Conservation (phyloP, 2,329 filamentous ascomycete genomes). For the Penicillium sp. region DNA sequence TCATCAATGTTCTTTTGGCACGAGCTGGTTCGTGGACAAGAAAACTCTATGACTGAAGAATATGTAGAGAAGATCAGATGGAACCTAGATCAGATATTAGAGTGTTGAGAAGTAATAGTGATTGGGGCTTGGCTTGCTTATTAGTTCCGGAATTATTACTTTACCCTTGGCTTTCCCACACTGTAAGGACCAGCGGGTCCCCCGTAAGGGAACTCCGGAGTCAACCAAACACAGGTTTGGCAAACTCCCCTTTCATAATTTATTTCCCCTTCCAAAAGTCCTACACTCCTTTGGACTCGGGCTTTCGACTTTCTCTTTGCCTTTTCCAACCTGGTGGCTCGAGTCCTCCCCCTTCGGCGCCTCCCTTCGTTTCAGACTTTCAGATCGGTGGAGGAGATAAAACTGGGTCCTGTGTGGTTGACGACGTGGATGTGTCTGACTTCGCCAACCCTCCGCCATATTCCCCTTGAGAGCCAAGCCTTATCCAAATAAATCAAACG, state of each 20-base stretch:
- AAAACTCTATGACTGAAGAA: not conserved
- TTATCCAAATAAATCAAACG: not conserved
- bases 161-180: not conserved
- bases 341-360: not conserved
- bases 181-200: slow-evolving; percentile 14
- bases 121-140: not conserved
- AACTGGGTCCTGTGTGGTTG: slow-evolving; percentile 10
- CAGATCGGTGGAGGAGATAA: slow-evolving; percentile 12
- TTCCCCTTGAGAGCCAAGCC: not conserved
- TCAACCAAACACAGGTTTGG: slow-evolving; percentile 2
- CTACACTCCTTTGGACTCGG: slow-evolving; percentile 32
- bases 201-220: slow-evolving; percentile 20
- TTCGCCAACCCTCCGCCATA: not conserved
- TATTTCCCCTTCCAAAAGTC: slow-evolving; percentile 16
- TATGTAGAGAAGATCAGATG: not conserved
- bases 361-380: slow-evolving; percentile 18
- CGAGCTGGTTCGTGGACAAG: not conserved
- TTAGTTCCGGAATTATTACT: not conserved
- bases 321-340: not conserved
- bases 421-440: slow-evolving; percentile 12
- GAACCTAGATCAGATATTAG: not conserved
- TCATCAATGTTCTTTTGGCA: not conserved
- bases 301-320: not conserved
- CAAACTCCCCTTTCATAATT: slow-evolving; percentile 15
- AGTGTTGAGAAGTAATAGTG: not conserved